phyloP scores from a whole-genome alignment of 1,284 basidiomycete species.

The Pterulicium gracile region DNA sequence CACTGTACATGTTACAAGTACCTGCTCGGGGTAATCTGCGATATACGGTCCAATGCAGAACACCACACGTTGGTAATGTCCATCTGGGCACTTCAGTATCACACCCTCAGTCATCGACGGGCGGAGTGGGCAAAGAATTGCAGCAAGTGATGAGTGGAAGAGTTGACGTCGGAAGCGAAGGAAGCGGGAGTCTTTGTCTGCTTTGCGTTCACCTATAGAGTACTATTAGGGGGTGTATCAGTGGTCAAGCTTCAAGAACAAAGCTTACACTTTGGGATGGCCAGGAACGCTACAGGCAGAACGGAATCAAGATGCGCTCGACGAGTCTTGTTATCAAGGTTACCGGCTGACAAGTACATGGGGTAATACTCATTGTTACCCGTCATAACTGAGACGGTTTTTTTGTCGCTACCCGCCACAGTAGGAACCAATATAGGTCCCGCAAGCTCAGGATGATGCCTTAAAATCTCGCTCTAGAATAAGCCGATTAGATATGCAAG shows the following conservation, averaged over 20 bases:
- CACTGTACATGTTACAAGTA: constrained; percentile 21
- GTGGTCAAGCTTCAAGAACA: constrained; percentile 23
- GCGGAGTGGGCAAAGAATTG: constrained; percentile 19
- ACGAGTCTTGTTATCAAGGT: constrained; percentile 10
- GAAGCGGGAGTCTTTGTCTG: constrained; percentile 16
- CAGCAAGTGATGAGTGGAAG: constrained; percentile 28
- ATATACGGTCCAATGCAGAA: constrained; percentile 29
- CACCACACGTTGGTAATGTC: constrained; percentile 16
- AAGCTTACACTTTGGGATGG: constrained; percentile 15
- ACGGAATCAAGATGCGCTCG: too few relatives aligned
- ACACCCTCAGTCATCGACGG: constrained; percentile 23
- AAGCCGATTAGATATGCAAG: too few relatives aligned
- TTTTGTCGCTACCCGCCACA: constrained; percentile 11
- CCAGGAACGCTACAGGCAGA: too few relatives aligned
- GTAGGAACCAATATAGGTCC: constrained; percentile 9
- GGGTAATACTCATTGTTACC: constrained; percentile 12
- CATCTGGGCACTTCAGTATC: constrained; percentile 23
- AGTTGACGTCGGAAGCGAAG: constrained; percentile 16
- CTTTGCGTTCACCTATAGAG: constrained; percentile 25
- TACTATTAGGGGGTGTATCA: constrained; percentile 30
- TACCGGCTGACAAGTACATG: constrained; percentile 12
- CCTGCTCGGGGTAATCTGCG: constrained; percentile 34
- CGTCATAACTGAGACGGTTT: constrained; percentile 10
- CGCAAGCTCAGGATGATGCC: too few relatives aligned
- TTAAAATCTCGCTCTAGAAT: too few relatives aligned